Evolutionary conservation across 2,329 filamentous ascomycete species (phyloP).

Genomic region (Metarhizium album): DNA sequence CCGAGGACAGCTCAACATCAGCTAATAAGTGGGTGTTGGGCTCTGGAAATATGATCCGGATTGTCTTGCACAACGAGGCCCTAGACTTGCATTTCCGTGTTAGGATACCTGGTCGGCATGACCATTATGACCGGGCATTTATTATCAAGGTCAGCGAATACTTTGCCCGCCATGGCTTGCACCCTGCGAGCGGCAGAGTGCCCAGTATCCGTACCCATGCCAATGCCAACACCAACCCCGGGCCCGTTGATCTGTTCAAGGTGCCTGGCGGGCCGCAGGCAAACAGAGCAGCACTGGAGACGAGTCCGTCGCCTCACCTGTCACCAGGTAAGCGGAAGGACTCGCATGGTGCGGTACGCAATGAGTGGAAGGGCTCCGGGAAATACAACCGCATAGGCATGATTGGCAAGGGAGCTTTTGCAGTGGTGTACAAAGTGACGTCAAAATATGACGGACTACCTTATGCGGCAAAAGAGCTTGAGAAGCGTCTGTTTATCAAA

Average conservation of each 20-base stretch:
- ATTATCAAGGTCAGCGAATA: conserved; percentile 59
- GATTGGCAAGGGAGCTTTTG: conserved; percentile 91
- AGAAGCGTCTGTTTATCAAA: conserved; percentile 88
- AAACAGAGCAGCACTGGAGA: conserved; percentile 4
- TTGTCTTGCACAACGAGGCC: conserved; percentile 43
- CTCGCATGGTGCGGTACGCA: conserved; percentile 25
- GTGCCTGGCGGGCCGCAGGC: conserved; percentile 11
- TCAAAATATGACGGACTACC: conserved; percentile 73
- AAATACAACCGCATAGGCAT: conserved; percentile 74
- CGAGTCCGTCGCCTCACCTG: conserved; percentile 4
- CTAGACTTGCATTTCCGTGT: conserved; percentile 72
- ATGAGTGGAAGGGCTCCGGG: conserved; percentile 71
- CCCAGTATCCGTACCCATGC: conserved; percentile 13
- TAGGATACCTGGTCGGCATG: conserved; percentile 67
- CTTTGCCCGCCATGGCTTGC: conserved; percentile 32
- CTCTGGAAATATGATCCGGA: conserved; percentile 62
- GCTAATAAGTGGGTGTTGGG: conserved; percentile 48
- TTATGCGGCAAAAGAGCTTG: conserved; percentile 87
- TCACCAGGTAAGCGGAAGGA: conserved; percentile 16
- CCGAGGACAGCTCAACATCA: conserved; percentile 22
- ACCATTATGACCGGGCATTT: conserved; percentile 54
- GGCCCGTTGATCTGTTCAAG: conserved; percentile 31
- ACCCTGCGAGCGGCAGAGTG: conserved; percentile 35
- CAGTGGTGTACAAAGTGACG: conserved; percentile 83
- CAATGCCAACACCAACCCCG: conserved; percentile 16